Base-by-base conservation (phyloP, 2,329 filamentous ascomycete genomes). In the Botrytis byssoidea region DNA sequence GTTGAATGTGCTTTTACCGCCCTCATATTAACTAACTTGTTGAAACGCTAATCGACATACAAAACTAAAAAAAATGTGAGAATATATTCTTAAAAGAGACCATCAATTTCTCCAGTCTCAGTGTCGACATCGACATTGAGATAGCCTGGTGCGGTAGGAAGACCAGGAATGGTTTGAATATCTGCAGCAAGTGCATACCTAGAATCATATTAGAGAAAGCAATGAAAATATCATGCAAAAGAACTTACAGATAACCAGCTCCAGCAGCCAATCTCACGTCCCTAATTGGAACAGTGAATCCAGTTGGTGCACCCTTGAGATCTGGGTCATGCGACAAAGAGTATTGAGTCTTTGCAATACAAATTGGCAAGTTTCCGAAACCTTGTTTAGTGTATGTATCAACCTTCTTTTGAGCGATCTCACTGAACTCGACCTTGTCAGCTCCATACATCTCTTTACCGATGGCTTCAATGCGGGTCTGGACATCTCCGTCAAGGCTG, bases 301-400 rank as follows among this genome's bases (percentile, higher is more conserved):
- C 96, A 6, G 91, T 93, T 37, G 96, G 96, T 14, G 96, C 96
- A 76, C 96, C 96, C 88, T 99, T 99, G 79, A 98, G 87, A 18
- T 93, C 90, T 3, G 95, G 92, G 82, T 99, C 94, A 83, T 98
- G 95, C 74, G 92, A 96, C 67, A 99, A 88, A 48, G 93, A 97
- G 86, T 99, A 99, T 83, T 99, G 96, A 22, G 96, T 99, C 90
- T 99, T 99, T 76, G 96, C 96, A 77, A 98, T 89, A 83, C 96
- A 99, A 81, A 98, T 97, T 51, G 96, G 96, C 77, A 99, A 86
- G 83, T 97, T 94, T 35, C 92, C 92, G 80, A 95, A 97, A 64
- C 96, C 96, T 83, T 98, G 96, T 81, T 90, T 90, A 46, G 93
- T 95, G 84, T 98, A 99, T 12, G 91, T 95, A 81, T 98, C 95